These are phyloP conservation scores for Metschnikowia corniflorae DNA, from an alignment of 805 yeast species.

Conservation along the genomic window DNA sequence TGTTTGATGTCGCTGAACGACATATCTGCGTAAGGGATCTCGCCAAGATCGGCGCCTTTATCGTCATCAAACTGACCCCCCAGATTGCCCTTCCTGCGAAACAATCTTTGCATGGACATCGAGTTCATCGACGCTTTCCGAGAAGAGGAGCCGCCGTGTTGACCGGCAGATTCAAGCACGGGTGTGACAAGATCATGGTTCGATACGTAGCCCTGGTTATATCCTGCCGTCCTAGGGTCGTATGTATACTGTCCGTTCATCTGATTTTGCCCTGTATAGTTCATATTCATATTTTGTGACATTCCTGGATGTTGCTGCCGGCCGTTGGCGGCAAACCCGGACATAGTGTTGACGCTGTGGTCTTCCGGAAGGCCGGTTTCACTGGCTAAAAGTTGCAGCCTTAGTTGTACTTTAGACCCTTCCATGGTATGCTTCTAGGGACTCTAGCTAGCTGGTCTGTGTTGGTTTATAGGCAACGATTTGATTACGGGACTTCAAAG, in stretches of 20 bases:
- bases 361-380: slow-evolving; percentile 19
- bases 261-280: too few relatives aligned
- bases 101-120: slow-evolving; percentile 37
- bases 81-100: slow-evolving; percentile 34
- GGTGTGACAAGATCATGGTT: slow-evolving; percentile 30
- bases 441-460: too few relatives aligned
- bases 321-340: slow-evolving; percentile 15
- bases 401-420: slow-evolving; percentile 21
- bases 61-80: slow-evolving; percentile 37
- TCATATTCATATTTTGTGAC: background rate
- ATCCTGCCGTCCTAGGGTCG: slow-evolving; percentile 1
- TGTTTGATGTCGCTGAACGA: slow-evolving; percentile 65
- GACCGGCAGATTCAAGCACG: slow-evolving; percentile 8
- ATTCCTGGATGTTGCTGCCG: slow-evolving; percentile 10
- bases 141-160: slow-evolving; percentile 12
- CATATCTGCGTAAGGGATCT: slow-evolving; percentile 33
- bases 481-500: too few relatives aligned
- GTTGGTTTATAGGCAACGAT: too few relatives aligned
- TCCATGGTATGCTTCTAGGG: slow-evolving; percentile 13
- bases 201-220: slow-evolving; percentile 11
- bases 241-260: background rate
- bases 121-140: slow-evolving; percentile 39
- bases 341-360: slow-evolving; percentile 21
- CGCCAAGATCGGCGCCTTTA: slow-evolving; percentile 33
- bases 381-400: slow-evolving; percentile 33